Evolutionary conservation across 805 yeast genomes (phyloP).

Genomic region (Zygoascus bituminiphila): DNA sequence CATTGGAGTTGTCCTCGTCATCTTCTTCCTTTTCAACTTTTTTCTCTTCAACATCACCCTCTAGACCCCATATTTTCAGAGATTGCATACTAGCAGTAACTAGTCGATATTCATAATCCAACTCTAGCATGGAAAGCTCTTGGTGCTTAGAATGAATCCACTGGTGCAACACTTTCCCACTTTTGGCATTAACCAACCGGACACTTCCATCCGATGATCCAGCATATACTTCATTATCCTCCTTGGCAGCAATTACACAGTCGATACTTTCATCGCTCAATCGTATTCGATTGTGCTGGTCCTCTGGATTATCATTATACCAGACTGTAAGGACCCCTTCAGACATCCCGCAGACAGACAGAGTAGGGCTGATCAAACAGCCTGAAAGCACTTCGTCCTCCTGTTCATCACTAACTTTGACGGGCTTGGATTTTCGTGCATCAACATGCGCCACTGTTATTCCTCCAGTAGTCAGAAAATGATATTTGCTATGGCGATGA

Average conservation of each 20-base stretch:
- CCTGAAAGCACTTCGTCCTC: constrained; percentile 85
- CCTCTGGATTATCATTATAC: constrained; percentile 56
- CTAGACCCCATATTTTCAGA: constrained; percentile 61
- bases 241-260: constrained; percentile 18
- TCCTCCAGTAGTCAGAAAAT: constrained; percentile 71
- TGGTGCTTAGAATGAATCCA: constrained; percentile 19
- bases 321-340: constrained; percentile 85
- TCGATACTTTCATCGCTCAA: constrained; percentile 34
- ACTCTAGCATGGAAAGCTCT: constrained; percentile 70
- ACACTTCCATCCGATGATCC: constrained; percentile 37
- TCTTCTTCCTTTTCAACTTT: constrained; percentile 10
- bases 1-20: constrained; percentile 1
- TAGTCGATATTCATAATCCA: constrained; percentile 73
- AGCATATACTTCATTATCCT: constrained; percentile 19
- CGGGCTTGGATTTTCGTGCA: constrained; percentile 53
- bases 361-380: constrained; percentile 53
- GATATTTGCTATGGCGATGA: constrained; percentile 64
- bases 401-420: constrained; percentile 73
- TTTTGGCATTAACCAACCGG: constrained; percentile 55
- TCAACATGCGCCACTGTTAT: constrained; percentile 76
- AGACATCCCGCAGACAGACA: constrained; percentile 77
- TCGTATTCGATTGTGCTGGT: constrained; percentile 72
- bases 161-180: constrained; percentile 40
- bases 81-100: constrained; percentile 79
- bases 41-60: constrained; percentile 10